Evolutionary conservation across 768 basidiomycete genomes (phyloP), one percentile per base, ranked within the genome.

Genomic region (Leccinum broughii): DNA sequence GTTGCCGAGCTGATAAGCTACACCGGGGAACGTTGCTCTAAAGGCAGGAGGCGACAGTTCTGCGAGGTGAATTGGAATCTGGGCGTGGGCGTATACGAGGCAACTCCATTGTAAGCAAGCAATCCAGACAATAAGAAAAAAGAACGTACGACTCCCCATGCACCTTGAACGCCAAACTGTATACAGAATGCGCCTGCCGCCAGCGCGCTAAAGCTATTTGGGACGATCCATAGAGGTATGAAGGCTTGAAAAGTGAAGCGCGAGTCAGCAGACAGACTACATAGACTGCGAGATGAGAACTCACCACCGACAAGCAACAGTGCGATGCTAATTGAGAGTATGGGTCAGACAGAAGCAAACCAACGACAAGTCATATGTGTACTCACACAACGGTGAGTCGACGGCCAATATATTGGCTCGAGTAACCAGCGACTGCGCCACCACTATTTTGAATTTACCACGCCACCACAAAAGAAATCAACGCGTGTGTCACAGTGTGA

Each of bases 1-100:
- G 74, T 91, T 93, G 48, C 93, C 91, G 26, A 93, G 65, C 66
- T 93, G 93, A 74, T 94, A 95, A 3, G 89, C 85, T 1, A 92
- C 84, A 60, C 93, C 93, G 41, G 90, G 89, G 80, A 93, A 94
- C 2, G 89, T 89, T 4, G 92, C 90, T 58, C 94, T 81, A 81
- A 94, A 95, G 0, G 91, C 93, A 4, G 92, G 89, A 2, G 94
- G 94, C 0, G 90, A 89, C 76, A 93, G 81, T 73, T 96, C 93
- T 13, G 85, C 81, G 22, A 95, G 79, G 72, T 88, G 89, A 66
- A 93, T 89, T 2, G 93, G 92, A 71, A 85, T 81, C 80, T 79
- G 55, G 24, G 8, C 4, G 28, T n/a, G 20, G n/a, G 6, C 10
- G 11, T 11, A 66, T 46, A 14, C 3, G 11, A 24, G 28, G 61